A percentile compares a stretch with the other conserved stretches of the same genome.
Evolutionary conservation across 2,329 filamentous ascomycete species (phyloP).

Genomic region (Pseudogymnoascus sp.): DNA sequence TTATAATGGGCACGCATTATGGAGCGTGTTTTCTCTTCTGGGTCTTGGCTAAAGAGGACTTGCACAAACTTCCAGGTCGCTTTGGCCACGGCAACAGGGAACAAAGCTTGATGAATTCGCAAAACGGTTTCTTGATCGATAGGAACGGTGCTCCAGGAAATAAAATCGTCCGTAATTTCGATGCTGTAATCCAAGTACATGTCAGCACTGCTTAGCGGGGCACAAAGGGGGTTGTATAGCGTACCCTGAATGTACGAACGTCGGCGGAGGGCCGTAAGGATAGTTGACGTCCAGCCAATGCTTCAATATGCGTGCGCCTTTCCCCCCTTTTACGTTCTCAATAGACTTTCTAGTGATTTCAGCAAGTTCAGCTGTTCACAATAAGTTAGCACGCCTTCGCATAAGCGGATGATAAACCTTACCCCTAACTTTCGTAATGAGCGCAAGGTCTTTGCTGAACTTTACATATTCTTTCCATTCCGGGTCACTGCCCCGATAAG

Average conservation of each 20-base stretch:
- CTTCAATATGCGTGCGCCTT: not conserved
- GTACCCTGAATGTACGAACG: conserved; percentile 53
- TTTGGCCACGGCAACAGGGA: conserved; percentile 44
- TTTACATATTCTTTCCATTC: conserved; percentile 56
- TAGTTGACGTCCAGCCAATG: conserved; percentile 56
- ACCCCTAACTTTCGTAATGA: conserved; percentile 31
- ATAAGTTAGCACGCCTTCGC: conserved; percentile 16
- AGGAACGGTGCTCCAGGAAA: conserved; percentile 40
- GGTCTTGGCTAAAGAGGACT: conserved; percentile 40
- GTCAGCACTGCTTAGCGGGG: conserved; percentile 19
- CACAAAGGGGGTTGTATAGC: conserved; percentile 18
- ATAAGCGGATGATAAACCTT: not conserved
- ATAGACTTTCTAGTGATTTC: conserved; percentile 37
- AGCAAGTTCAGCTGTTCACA: conserved; percentile 38
- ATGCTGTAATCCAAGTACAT: conserved; percentile 32
- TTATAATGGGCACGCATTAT: conserved; percentile 37
- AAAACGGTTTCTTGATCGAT: conserved; percentile 40
- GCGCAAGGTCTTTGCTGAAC: conserved; percentile 45
- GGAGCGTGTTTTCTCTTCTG: conserved; percentile 34
- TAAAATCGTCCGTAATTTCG: conserved; percentile 40
- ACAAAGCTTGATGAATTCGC: conserved; percentile 42
- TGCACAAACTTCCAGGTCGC: conserved; percentile 46
- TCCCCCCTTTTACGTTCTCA: conserved; percentile 22
- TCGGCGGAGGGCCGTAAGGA: conserved; percentile 50
- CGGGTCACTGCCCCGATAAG: conserved; percentile 50